Base-by-base conservation (phyloP, 2,329 filamentous ascomycete genomes). In the Phialophora macrospora region DNA sequence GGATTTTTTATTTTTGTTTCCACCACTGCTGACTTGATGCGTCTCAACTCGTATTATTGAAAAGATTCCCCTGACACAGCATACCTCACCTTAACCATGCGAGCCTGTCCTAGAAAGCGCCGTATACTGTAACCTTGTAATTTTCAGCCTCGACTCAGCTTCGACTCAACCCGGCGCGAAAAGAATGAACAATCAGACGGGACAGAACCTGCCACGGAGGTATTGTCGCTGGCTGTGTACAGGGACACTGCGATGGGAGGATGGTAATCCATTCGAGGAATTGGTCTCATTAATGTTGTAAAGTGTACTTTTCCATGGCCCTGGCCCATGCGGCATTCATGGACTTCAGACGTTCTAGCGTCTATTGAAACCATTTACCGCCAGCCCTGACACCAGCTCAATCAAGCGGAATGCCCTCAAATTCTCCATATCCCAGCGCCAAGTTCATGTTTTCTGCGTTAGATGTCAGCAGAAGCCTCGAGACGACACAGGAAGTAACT, bases 401-500 rank as follows among this genome's bases (percentile, higher is more conserved):
- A 65, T 85, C 79, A 65, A 86, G 74, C 38, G 92, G 92, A 71
- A 96, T 96, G 48, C 92, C 92, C 76, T 96, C 90, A 75, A 92
- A 96, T 80, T 96, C 92, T 54, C 87, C 88, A 75, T 94, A 96
- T 54, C 92, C 92, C 11, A 96, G 84, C n/a, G 91, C 90, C 65
- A 96, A 83, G 79, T 96, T 96, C 91, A 96, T 95, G 80, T 96
- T 96, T 83, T 96, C 88, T 90, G 75, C 69, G 26, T 28, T 8
- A 44, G 56, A 20, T 64, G 44, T 62, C 22, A 67, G 26, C 38
- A 38, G n/a, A 63, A 48, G 52, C 24, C 24, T 38, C 22, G 54
- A 51, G 61, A 12, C n/a, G 14, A 44, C 12, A 11, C 4, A 57
- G n/a, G 52, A 32, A 41, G 44, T 48, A 28, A 89, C 90, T 85